Base-by-base conservation (phyloP, 495 filamentous ascomycete genomes). In the Delitschia confertaspora region DNA sequence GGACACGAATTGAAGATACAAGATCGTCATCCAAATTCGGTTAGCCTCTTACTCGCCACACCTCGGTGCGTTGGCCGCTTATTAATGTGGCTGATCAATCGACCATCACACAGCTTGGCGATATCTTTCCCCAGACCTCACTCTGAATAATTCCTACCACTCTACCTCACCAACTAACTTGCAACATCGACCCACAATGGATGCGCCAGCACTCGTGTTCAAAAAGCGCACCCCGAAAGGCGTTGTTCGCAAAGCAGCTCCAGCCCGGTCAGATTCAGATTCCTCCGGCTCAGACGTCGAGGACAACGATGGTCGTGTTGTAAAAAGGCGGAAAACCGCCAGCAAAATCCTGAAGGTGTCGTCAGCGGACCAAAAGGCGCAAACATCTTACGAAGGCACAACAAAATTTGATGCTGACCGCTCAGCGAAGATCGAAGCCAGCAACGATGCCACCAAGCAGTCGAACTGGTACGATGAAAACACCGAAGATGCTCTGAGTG, bases 361-460 rank as follows among this genome's bases (percentile, higher is more conserved):
- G 11, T 73, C 74, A 0, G 71, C 69, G 1, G 58, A 65, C 6
- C 41, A 62, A 3, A 65, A 72, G 49, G 47, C 63, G 7, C 58
- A 55, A 13, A 50, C 57, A 14, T 51, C 63, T 22, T 67, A 73
- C n/a, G 55, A 70, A 14, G 55, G 66, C 21, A 65, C 71, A 16
- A 73, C 78, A 21, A 65, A 74, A 45, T 82, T 77, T 58, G 60
- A 71, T 30, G 78, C 78, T 35, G 74, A 79, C 51, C 69, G 73
- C 18, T 72, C 66, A 37, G 59, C 66, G 3, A 67, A 67, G 10
- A 75, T 93, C 30, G 70, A 78, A 20, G 65, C 69, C 44, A 75
- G 72, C 45, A 87, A 88, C 59, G 89, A 95, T 58, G 91, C 91
- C n/a, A 96, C 91, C 4, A 95, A 93, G 51, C 73, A 76, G 16